Base-by-base conservation (phyloP, 2,329 filamentous ascomycete species). In the Neonectria ditissima region DNA sequence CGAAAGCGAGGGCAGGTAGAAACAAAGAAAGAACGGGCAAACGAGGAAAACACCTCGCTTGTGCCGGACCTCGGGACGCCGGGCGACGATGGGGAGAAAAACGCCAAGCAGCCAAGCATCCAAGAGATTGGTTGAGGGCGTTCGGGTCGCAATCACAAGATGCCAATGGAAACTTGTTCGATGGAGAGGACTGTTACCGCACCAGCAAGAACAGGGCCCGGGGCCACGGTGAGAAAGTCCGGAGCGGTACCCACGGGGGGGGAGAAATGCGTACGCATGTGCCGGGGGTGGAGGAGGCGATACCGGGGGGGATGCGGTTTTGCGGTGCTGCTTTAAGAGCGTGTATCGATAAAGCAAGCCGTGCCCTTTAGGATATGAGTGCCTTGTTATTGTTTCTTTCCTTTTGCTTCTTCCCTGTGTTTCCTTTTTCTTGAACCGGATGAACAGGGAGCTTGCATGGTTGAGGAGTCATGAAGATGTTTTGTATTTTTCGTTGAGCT, bases 61-160 rank as follows among this genome's bases (percentile, higher is more conserved):
- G 50, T 26, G n/a, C 26, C 34, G 6, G 24, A 2, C 26, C 28
- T 32, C 47, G 47, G 45, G n/a, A 26, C 14, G 13, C 18, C 16
- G 52, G 39, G 39, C 32, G 37, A 48, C n/a, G 24, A 37, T 32
- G 53, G 55, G 50, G 28, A 32, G 18, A 3, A 34, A 34, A 18
- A 53, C 41, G 28, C 39, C n/a, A 44, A 58, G 37, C 57, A 30
- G 43, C 60, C 55, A 63, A 63, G 55, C 50, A 32, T 13, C 9
- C 18, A 43, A 50, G 48, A 63, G 60, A 63, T 63, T 63, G 60
- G 60, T 41, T 44, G 34, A 30, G 20, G 34, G 37, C 50, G 30
- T 47, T 53, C 57, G 45, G 50, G 50, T 54, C 45, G 43, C 37
- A 43, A 55, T 55, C 55, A 59, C 43, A 55, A 30, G 50, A 55